Base-by-base conservation (phyloP, 208 protist genomes). In the Phytomonas sp. region DNA sequence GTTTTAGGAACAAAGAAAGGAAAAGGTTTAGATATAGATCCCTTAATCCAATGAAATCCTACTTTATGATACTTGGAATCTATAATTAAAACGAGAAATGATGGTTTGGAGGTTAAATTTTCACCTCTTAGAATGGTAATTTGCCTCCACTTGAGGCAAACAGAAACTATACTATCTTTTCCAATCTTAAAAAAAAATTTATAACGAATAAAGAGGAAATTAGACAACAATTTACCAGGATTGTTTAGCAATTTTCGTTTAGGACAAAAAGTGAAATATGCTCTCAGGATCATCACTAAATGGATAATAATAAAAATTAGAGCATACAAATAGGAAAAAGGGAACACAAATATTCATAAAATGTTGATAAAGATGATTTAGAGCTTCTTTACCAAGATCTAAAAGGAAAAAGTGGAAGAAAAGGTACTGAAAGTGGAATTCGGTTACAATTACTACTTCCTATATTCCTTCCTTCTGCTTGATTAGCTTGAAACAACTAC, bases 261-360 rank as follows among this genome's bases (percentile, higher is more conserved):
- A 56, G 19, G 0, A 5, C 23, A 1, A 26, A 19, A 11, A 56
- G 19, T 26, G 26, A 56, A 56, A 56, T 56, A 26, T 0, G 16
- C 23, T 56, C 23, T 26, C 16, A 26, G 7, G 19, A 56, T 26
- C 19, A 19, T 26, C 23, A 56, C 5, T 56, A 56, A 7, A 10
- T 19, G 16, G 16, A 64, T 64, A 30, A 4, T 29, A 12, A 14
- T 56, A 29, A 23, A 42, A 30, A 26, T 33, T 62, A 63, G 19
- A 70, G 26, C 52, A 60, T 29, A 63, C 32, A 70, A 61, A 60
- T 8, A 62, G 14, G 14, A 34, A 70, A 68, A 49, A 52, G 64
- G 33, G 12, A 40, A 64, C 33, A 40, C 61, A 64, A 40, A 64
- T 64, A 37, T 33, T 33, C 33, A 64, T 37, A 37, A 33, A 64